These are phyloP conservation scores for Orbilia javanica DNA, from an alignment of 2,329 filamentous ascomycete species.

Conservation along the genomic window DNA sequence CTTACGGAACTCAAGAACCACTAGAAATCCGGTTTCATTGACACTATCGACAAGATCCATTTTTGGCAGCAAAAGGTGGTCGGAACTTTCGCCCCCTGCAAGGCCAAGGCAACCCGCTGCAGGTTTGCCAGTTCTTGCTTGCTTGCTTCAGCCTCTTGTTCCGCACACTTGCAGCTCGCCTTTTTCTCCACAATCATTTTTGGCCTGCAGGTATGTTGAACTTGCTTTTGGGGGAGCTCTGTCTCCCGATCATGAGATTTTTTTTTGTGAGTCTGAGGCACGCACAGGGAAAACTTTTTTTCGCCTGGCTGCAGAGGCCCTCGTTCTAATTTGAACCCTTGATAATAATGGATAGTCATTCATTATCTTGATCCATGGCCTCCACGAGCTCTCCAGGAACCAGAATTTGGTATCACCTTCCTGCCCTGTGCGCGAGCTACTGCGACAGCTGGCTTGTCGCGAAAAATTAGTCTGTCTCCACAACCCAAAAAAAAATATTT, in stretches of 20 bases:
- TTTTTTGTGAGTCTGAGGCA: background rate
- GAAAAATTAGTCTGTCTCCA: background rate
- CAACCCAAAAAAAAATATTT: background rate
- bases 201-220: background rate
- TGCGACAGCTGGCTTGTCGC: background rate
- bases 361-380: background rate
- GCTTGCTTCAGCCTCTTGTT: constrained; percentile 9
- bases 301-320: background rate
- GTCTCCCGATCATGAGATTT: constrained; percentile 9
- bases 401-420: background rate
- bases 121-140: constrained; percentile 8
- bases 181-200: constrained; percentile 10
- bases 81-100: constrained; percentile 11
- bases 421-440: constrained; percentile 16
- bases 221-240: constrained; percentile 7
- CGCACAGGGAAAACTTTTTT: background rate
- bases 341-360: background rate
- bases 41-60: constrained; percentile 7
- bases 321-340: background rate
- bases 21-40: constrained; percentile 2
- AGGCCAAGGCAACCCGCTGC: background rate
- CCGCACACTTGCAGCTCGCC: constrained; percentile 18
- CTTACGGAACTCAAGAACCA: background rate
- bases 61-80: constrained; percentile 18
- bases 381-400: constrained; percentile 5